These are phyloP conservation scores for Pyrenula massariospora DNA, from an alignment of 495 filamentous ascomycete genomes.

Conservation along the genomic window DNA sequence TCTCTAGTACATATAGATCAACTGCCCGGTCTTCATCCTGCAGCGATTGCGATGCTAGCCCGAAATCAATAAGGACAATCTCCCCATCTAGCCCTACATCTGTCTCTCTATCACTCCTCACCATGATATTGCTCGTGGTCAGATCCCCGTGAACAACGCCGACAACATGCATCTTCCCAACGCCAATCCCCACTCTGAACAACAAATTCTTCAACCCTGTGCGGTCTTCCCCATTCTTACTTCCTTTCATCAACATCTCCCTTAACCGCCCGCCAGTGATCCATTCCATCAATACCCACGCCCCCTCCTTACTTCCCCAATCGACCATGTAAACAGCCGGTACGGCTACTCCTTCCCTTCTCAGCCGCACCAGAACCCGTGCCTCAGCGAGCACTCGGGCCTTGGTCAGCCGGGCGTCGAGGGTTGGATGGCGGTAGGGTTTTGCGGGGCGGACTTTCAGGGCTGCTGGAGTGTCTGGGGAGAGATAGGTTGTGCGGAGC, in stretches of 20 bases:
- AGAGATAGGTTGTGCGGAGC: slow-evolving; percentile 75
- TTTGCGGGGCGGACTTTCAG: slow-evolving; percentile 92
- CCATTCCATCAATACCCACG: slow-evolving; percentile 90
- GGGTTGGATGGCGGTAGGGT: slow-evolving; percentile 80
- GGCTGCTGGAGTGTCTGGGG: slow-evolving; percentile 54
- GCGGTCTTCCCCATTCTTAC: slow-evolving; percentile 29
- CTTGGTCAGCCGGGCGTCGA: slow-evolving; percentile 78
- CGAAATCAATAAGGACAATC: slow-evolving; percentile 90
- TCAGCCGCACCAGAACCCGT: slow-evolving; percentile 63
- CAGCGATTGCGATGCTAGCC: slow-evolving; percentile 69
- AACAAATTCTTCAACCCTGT: slow-evolving; percentile 43
- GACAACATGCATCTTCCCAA: slow-evolving; percentile 65
- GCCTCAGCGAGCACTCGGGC: slow-evolving; percentile 81
- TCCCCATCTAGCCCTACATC: slow-evolving; percentile 50
- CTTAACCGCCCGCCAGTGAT: slow-evolving; percentile 62
- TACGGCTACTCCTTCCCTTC: slow-evolving; percentile 64
- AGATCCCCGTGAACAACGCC: slow-evolving; percentile 85
- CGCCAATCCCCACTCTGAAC: slow-evolving; percentile 55
- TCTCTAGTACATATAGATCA: slow-evolving; percentile 91
- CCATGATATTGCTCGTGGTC: slow-evolving; percentile 96
- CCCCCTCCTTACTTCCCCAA: slow-evolving; percentile 38
- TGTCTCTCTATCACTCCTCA: slow-evolving; percentile 29
- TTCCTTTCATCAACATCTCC: slow-evolving; percentile 54
- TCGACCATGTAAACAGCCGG: slow-evolving; percentile 69
- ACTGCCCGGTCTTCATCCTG: slow-evolving; percentile 91